Evolutionary conservation across 1,284 basidiomycete genomes (phyloP), one percentile per base, ranked within the genome.

Genomic region (Rhodotorula sp.): DNA sequence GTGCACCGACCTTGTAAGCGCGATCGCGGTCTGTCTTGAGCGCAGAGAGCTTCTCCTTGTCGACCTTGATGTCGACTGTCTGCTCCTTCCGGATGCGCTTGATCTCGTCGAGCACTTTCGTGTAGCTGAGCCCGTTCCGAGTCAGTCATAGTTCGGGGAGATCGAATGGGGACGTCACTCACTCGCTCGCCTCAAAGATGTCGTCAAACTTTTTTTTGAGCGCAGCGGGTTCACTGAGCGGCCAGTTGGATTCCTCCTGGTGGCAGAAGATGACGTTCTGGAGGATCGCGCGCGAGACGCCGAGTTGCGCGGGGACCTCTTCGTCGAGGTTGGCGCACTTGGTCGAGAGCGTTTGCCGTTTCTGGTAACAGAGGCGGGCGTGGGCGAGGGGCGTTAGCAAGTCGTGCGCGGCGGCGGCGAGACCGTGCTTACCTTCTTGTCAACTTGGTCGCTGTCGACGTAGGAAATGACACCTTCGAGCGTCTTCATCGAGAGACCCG

Each of bases 251-350:
- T 69, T 99, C 97, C 79, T 99, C 97, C 83, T 99, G 97, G 81
- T 99, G 97, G 81, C 97, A 99, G 79, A 99, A 99, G 71, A 99
- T 98, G 78, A 99, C 95, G 79, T 97, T 98, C 79, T 99, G 95
- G 28, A 99, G 87, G 61, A 99, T 95, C 12, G 95, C 90, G 80
- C 93, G 95, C 18, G 93, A 97, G 4, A 99, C 95, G 57, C 97
- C 97, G n/a, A 99, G 87, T 18, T 92, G 84, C 70, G 89, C 86
- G 8, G 95, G 94, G 58, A 99, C 94, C 81, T 99, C 97, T 21
- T 87, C 84, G 79, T 99, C 95, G 85, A 99, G 90, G 81, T 97
- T 95, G 4, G 93, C 92, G 77, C 94, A 97, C 82, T 95, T 97
- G 1, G 94, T 97, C 3, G 94, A 97, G 69, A 97, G 93, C 5